Percentiles rank a stretch among this genome's conserved stretches.
These are phyloP conservation scores for Xerocomus spinulosus DNA, from an alignment of 768 basidiomycete species.

Conservation along the genomic window DNA sequence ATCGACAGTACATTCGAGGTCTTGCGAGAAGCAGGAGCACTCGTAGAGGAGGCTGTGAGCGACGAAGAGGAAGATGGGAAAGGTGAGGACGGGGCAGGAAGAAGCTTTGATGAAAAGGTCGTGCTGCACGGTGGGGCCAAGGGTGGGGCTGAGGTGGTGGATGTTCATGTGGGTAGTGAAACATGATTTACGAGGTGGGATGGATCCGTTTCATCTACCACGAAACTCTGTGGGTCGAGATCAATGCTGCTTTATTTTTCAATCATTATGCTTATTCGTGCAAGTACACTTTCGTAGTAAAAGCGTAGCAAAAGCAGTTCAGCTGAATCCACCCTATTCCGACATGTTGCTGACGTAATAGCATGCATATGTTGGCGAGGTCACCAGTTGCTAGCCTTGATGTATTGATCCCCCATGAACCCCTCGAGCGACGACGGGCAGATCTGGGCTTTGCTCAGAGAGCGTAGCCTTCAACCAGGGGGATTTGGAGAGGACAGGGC, in stretches of 20 bases:
- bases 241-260: neutral
- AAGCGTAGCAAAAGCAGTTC: no score
- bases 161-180: slow-evolving; percentile 16
- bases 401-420: slow-evolving; percentile 20
- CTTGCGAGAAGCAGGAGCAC: slow-evolving; percentile 58
- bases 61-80: slow-evolving; percentile 35
- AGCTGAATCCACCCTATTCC: neutral
- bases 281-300: no score
- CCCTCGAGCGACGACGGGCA: slow-evolving; percentile 20
- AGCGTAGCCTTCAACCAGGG: slow-evolving; percentile 48
- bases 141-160: slow-evolving; percentile 8
- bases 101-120: slow-evolving; percentile 43
- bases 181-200: slow-evolving; percentile 2
- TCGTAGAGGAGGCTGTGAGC: slow-evolving; percentile 59
- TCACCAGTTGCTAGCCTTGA: slow-evolving; percentile 1
- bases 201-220: neutral
- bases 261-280: no score
- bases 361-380: neutral
- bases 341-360: slow-evolving; percentile 20
- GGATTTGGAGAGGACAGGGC: slow-evolving; percentile 59
- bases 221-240: no score
- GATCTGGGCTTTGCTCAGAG: slow-evolving; percentile 46
- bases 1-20: slow-evolving; percentile 55
- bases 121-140: slow-evolving; percentile 19
- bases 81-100: slow-evolving; percentile 13